A percentile compares a stretch with the other conserved stretches of the same genome.
phyloP scores from a whole-genome alignment of 345 rosid genomes.

The Camelina neglecta region DNA sequence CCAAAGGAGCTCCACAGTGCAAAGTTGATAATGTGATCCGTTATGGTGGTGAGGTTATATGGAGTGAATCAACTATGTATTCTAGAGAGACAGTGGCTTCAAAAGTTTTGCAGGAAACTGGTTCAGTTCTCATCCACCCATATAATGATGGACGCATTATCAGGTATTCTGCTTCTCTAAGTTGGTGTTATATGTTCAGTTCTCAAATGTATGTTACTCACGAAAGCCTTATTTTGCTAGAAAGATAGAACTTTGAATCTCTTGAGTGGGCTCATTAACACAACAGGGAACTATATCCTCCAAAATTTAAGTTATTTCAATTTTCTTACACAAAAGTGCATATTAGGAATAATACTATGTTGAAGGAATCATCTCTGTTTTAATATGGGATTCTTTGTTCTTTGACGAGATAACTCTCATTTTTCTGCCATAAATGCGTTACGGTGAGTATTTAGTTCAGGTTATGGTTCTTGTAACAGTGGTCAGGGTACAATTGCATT shows the following conservation, averaged over 20 bases:
- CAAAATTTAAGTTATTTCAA: not conserved
- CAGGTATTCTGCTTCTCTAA: slow-evolving; percentile 54
- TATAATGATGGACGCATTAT: slow-evolving; percentile 75
- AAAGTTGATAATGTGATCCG: slow-evolving; percentile 85
- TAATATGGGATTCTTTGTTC: not conserved
- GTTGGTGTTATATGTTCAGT: not conserved
- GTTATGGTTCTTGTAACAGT: slow-evolving; percentile 48
- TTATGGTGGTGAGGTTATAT: slow-evolving; percentile 76
- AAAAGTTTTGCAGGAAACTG: slow-evolving; percentile 70
- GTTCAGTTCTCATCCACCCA: slow-evolving; percentile 82
- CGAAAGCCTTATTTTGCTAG: not conserved
- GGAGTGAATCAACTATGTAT: slow-evolving; percentile 70
- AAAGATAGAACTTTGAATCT: not conserved
- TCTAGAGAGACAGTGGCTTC: slow-evolving; percentile 73
- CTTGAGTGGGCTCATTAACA: not conserved
- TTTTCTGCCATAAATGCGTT: not conserved
- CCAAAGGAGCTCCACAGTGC: slow-evolving; percentile 87
- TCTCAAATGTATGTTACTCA: not conserved
- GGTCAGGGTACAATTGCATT: slow-evolving; percentile 89
- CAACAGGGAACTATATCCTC: not conserved
- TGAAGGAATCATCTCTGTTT: not conserved
- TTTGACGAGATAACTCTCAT: not conserved
- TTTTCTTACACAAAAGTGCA: not conserved
- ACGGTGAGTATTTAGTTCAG: not conserved
- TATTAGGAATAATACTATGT: not conserved